Base-by-base conservation (phyloP, 1,284 basidiomycete genomes). In the Tremellales sp. region DNA sequence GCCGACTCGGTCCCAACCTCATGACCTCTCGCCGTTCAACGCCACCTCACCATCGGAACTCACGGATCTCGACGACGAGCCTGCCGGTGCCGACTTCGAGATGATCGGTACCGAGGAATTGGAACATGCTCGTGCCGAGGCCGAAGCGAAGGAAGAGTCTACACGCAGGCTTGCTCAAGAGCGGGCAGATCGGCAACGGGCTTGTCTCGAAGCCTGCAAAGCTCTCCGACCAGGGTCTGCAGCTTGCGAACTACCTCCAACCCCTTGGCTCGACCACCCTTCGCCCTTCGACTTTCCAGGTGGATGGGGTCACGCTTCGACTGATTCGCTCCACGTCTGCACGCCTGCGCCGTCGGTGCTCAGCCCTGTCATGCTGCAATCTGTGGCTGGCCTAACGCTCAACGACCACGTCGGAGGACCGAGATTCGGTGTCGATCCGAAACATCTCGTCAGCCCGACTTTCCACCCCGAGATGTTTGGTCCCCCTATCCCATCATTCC, bases 91-190 rank as follows among this genome's bases (percentile, higher is more conserved):
- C 13, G 59, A 58, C 27, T 21, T 41, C 29, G 62, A 63, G 36
- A 64, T 64, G 4, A 67, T 72, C 43, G 69, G 69, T 1, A 61
- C 67, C 1, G 67, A 53, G 13, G 69, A 72, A 40, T 49, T 72
- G 3, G 69, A 72, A 36, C 49, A 45, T 8, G 69, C 65, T 7
- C 50, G 58, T 21, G 61, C 57, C 2, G 69, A 72, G 45, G 69
- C 69, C 4, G 60, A 67, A 35, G 62, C 57, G 2, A 53, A 52
- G 36, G 67, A 69, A 49, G 67, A 69, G 39, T 49, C 62, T 40
- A 53, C 58, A 42, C 57, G 60, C 8, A 59, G 60, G 17, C 54
- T 55, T n/a, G 53, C 51, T 45, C 51, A 58, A n/a, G 65, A 58
- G 17, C 60, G 61, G 27, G 62, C 58, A 0, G 67, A 68, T 48